Conservation (phyloP, 768 basidiomycete genomes). For the Tylopilus plumbeoviolaceoides region DNA sequence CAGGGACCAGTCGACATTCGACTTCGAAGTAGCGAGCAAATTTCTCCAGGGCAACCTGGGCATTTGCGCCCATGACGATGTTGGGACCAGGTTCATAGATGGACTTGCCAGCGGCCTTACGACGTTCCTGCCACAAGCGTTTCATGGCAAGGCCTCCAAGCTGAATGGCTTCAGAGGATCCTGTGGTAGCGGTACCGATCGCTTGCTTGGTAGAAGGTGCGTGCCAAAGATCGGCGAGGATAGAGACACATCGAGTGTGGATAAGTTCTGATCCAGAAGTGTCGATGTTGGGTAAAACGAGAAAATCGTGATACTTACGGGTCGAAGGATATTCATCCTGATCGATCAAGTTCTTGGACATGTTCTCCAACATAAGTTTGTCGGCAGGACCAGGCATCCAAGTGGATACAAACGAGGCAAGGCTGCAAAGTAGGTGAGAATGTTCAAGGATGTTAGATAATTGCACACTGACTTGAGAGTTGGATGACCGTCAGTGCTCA, state of each 20-base stretch:
- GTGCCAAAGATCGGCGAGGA: constrained; percentile 67
- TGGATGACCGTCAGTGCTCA: constrained; percentile 52
- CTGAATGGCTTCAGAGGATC: constrained; percentile 68
- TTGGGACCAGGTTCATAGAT: constrained; percentile 65
- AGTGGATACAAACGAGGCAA: constrained; percentile 66
- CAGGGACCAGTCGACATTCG: constrained; percentile 60
- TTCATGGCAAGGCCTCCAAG: constrained; percentile 73
- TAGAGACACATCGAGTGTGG: constrained; percentile 46
- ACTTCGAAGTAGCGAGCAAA: constrained; percentile 68
- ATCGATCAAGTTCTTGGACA: constrained; percentile 66
- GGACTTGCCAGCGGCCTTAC: constrained; percentile 61
- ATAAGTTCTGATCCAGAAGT: constrained; percentile 33
- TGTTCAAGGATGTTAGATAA: neutral
- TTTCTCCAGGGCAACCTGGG: constrained; percentile 68
- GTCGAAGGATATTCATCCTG: constrained; percentile 67
- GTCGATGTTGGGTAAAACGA: neutral
- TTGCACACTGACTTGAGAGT: constrained; percentile 41
- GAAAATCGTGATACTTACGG: constrained; percentile 26
- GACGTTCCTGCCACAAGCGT: constrained; percentile 63
- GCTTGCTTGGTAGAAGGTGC: constrained; percentile 51
- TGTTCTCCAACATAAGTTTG: constrained; percentile 59
- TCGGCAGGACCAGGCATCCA: constrained; percentile 54
- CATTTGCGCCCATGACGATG: constrained; percentile 64
- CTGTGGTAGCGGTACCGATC: constrained; percentile 68
- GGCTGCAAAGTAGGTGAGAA: constrained; percentile 21